phyloP scores from a whole-genome alignment of 75 land plant species.

The Larix kaempferi region DNA sequence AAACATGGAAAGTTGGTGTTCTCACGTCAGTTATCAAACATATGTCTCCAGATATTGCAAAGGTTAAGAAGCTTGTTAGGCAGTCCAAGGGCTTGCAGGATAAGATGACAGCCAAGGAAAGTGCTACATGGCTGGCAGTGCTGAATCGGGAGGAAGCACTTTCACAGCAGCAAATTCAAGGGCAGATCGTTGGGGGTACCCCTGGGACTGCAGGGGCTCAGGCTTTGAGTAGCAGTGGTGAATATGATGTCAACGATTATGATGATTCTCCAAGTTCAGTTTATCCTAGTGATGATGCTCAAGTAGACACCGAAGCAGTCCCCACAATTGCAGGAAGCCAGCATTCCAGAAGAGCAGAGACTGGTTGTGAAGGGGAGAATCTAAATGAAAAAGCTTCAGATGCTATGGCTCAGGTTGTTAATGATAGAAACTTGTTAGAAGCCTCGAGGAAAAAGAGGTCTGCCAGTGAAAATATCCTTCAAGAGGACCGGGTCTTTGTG shows the following conservation, averaged over 20 bases:
- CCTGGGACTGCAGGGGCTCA: slow-evolving; percentile 6
- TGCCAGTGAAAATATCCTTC: slow-evolving; percentile 9
- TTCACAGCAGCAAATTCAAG: slow-evolving; percentile 22
- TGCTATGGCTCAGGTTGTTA: slow-evolving; percentile 9
- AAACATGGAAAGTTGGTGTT: slow-evolving; percentile 48
- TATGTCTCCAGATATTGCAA: slow-evolving; percentile 45
- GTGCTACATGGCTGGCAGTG: slow-evolving; percentile 45
- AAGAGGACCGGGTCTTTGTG: slow-evolving; percentile 24
- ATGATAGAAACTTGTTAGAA: neutral
- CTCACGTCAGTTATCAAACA: slow-evolving; percentile 48
- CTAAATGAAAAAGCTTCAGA: slow-evolving; percentile 13
- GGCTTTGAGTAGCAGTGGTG: slow-evolving; percentile 16
- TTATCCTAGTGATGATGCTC: slow-evolving; percentile 17
- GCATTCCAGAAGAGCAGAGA: neutral
- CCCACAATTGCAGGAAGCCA: slow-evolving; percentile 12
- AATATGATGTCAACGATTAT: slow-evolving; percentile 38
- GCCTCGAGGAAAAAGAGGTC: slow-evolving; percentile 9
- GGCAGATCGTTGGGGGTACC: slow-evolving; percentile 7
- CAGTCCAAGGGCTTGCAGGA: slow-evolving; percentile 51
- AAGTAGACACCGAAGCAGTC: slow-evolving; percentile 21
- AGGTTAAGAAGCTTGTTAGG: slow-evolving; percentile 40
- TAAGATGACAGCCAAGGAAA: slow-evolving; percentile 57
- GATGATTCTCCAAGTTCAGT: slow-evolving; percentile 22
- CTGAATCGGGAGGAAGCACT: slow-evolving; percentile 37
- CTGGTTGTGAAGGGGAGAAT: slow-evolving; percentile 5